These are phyloP conservation scores for Xylaria hypoxylon DNA, from an alignment of 2,329 filamentous ascomycete species.

Conservation along the genomic window DNA sequence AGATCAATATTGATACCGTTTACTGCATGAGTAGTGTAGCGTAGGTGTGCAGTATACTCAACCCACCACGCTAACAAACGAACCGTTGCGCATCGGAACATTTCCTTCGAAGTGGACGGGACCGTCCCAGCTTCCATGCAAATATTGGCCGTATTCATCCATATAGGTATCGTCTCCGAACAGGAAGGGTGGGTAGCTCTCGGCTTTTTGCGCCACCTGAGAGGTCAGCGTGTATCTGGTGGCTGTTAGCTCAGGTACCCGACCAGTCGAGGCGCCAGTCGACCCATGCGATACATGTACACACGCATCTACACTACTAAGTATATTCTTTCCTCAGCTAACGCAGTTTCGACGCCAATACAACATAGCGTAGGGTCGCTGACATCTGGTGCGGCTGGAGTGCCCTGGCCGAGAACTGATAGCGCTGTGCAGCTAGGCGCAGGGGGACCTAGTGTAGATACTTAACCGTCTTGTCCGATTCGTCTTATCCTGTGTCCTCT, in stretches of 20 bases:
- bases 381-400: conserved; percentile 37
- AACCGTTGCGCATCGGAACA: conserved; percentile 22
- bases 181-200: background rate
- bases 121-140: conserved; percentile 13
- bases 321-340: conserved; percentile 38
- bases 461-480: conserved; percentile 34
- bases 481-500: conserved; percentile 3
- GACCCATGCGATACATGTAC: conserved; percentile 35
- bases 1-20: conserved; percentile 23
- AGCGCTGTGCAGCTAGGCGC: conserved; percentile 35
- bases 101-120: conserved; percentile 1
- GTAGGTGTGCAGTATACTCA: conserved; percentile 13
- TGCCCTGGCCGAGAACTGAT: conserved; percentile 37
- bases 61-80: conserved; percentile 32
- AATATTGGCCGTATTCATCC: conserved; percentile 14
- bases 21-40: conserved; percentile 22
- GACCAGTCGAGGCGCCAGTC: conserved; percentile 27
- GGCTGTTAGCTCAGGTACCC: conserved; percentile 21
- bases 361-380: conserved; percentile 5
- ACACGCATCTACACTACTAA: too few relatives aligned
- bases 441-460: conserved; percentile 24
- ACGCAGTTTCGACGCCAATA: conserved; percentile 34
- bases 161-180: conserved; percentile 8
- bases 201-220: conserved; percentile 1
- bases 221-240: conserved; percentile 13